Conservation (phyloP, 495 filamentous ascomycete genomes). For the Tuber brumale region DNA sequence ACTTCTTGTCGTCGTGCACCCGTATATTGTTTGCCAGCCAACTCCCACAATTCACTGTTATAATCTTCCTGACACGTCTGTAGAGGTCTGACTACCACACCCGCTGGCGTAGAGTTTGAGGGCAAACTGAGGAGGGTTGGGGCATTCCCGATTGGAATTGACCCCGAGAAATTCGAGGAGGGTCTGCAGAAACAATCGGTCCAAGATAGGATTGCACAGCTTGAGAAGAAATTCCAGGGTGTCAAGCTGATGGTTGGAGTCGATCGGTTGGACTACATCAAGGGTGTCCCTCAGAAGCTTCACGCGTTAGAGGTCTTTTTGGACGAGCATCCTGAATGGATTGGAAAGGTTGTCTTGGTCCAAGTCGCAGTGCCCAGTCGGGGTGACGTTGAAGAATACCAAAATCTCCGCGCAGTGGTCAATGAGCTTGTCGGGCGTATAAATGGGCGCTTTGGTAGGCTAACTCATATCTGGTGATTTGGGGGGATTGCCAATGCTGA, state of each 20-base stretch:
- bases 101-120: conserved; percentile 72
- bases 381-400: conserved; percentile 92
- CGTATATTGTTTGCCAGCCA: conserved; percentile 60
- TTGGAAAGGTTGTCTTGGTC: conserved; percentile 83
- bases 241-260: conserved; percentile 89
- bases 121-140: conserved; percentile 59
- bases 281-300: conserved; percentile 90
- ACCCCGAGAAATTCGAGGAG: conserved; percentile 89
- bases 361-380: conserved; percentile 89
- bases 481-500: conserved; percentile 1
- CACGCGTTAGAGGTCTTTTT: conserved; percentile 87
- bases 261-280: conserved; percentile 91
- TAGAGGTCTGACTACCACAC: conserved; percentile 70
- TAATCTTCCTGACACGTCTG: conserved; percentile 14
- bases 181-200: conserved; percentile 74
- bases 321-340: conserved; percentile 84
- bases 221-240: conserved; percentile 76
- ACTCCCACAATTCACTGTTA: neutral
- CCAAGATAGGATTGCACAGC: conserved; percentile 64
- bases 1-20: conserved; percentile 81
- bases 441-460: conserved; percentile 75
- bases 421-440: conserved; percentile 87
- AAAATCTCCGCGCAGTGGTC: conserved; percentile 82
- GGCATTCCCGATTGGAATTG: conserved; percentile 89
- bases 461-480: neutral